Conservation (phyloP, 441 rosid genomes). For the Gossypium laxum region DNA sequence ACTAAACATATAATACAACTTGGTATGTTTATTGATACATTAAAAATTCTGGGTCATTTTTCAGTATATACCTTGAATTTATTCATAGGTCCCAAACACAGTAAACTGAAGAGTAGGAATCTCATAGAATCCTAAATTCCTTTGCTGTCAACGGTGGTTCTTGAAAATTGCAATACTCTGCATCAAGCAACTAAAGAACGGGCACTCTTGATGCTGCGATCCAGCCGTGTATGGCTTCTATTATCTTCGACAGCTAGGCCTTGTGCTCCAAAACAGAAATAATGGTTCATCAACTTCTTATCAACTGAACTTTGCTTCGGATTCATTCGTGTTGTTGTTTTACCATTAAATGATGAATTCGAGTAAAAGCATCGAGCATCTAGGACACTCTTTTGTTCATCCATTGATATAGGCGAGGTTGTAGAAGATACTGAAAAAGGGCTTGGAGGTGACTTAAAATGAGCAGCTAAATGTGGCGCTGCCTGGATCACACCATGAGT, state of each 20-base stretch:
- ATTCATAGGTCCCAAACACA: not conserved
- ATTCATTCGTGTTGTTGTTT: conserved; percentile 18
- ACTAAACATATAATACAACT: not conserved
- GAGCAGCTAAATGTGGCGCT: conserved; percentile 29
- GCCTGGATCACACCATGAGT: conserved; percentile 67
- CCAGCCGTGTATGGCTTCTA: conserved; percentile 17
- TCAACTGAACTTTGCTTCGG: conserved; percentile 29
- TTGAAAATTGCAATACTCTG: not conserved
- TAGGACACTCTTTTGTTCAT: conserved; percentile 25
- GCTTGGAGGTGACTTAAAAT: conserved; percentile 33
- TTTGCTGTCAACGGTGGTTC: not conserved
- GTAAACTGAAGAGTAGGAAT: not conserved
- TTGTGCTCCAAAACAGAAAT: conserved; percentile 58
- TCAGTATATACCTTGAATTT: not conserved
- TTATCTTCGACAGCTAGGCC: conserved; percentile 45
- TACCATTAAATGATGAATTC: conserved; percentile 12
- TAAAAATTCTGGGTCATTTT: not conserved
- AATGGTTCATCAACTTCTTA: conserved; percentile 51
- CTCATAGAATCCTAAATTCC: not conserved
- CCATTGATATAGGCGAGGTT: conserved; percentile 32
- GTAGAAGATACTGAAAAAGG: conserved; percentile 29
- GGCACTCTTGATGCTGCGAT: conserved; percentile 31
- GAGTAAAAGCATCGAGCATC: conserved; percentile 10
- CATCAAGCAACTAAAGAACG: conserved; percentile 40
- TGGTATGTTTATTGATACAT: not conserved